Base-by-base conservation (phyloP, 495 filamentous ascomycete genomes). In the Penicillium verhagenii region DNA sequence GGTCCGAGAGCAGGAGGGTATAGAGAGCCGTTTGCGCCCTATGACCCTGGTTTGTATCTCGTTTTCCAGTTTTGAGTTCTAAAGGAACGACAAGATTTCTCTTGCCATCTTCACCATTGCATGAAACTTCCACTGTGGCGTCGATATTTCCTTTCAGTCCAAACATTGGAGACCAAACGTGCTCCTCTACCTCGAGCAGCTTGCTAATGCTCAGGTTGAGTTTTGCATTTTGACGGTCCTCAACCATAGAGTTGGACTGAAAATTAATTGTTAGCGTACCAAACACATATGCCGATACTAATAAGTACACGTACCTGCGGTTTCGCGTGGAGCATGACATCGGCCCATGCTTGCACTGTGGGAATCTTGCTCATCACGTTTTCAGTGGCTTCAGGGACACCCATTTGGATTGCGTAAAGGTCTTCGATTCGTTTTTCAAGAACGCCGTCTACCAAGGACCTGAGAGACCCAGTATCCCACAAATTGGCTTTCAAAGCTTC, bases 81-180 rank as follows among this genome's bases (percentile, higher is more conserved):
- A 97, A 88, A 3, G 94, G 94, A 14, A 96, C 89, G 2, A 91
- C 88, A 49, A 98, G 77, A 4, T 80, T 90, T 59, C 82, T 86
- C 28, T 83, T 60, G 44, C 71, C 68, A 21, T 75, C 62, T 53
- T 81, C 73, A 25, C 96, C 90, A 38, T 84, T 69, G 74, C 95
- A 87, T 5, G 81, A 82, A n/a, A 93, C 85, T 72, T 97, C 90
- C 11, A 98, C 87, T 4, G 94, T 97, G n/a, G 94, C 94, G 73
- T 98, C 94, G 52, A 98, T 91, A 66, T 96, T 97, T 26, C 94
- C 94, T 72, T 98, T 97, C 6, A 98, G 78, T 0, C 94, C 94
- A 65, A 93, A 97, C 85, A 90, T 91, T 6, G 94, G 94, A 14
- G 94, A 97, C 94, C 92, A 97, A 33, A 97, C 82, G 62, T 97